Conservation (phyloP, 306 rosid genomes). For the Trifolium repens region DNA sequence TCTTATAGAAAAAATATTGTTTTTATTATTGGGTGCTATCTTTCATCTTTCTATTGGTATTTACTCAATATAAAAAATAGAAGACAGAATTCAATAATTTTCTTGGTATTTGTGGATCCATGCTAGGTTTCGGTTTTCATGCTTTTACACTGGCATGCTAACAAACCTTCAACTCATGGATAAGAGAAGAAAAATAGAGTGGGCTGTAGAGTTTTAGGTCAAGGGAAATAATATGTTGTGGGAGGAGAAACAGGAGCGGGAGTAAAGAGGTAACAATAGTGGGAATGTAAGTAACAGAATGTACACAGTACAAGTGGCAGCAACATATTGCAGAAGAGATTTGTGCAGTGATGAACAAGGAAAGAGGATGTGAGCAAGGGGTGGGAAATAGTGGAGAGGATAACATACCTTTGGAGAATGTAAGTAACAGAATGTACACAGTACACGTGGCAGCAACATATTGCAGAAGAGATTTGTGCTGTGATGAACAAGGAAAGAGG, state of each 20-base stretch:
- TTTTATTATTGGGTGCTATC: background rate
- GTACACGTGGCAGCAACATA: background rate
- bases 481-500: constrained; percentile 2
- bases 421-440: background rate
- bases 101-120: background rate
- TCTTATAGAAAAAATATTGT: background rate
- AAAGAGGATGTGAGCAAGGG: constrained; percentile 2
- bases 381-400: background rate
- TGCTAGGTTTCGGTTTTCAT: background rate
- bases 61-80: constrained; percentile 3
- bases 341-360: constrained; percentile 2
- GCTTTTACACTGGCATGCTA: background rate
- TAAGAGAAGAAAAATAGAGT: background rate
- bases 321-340: background rate
- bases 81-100: background rate
- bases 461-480: background rate
- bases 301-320: background rate
- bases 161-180: background rate
- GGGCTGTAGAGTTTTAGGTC: background rate
- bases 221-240: background rate
- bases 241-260: background rate
- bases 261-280: background rate
- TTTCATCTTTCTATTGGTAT: background rate
- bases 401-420: background rate
- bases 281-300: background rate